phyloP scores from a whole-genome alignment of 2,329 filamentous ascomycete species.

The Aspergillus sp. region DNA sequence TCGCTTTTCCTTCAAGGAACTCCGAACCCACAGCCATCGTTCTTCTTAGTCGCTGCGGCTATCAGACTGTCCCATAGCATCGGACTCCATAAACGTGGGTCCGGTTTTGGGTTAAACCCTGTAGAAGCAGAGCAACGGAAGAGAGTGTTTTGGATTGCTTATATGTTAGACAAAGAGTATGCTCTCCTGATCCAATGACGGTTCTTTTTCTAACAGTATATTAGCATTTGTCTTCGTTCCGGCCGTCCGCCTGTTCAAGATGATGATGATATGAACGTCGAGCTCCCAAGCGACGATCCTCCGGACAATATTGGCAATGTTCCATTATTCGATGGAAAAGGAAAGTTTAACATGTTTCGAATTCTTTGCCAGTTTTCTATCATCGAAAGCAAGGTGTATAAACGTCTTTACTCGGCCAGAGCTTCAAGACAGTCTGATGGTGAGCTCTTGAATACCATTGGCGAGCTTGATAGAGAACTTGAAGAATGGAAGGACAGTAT shows the following conservation, averaged over 20 bases:
- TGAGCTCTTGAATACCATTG: slow-evolving; percentile 91
- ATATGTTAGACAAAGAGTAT: slow-evolving; percentile 70
- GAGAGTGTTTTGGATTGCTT: slow-evolving; percentile 75
- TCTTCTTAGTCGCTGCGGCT: slow-evolving; percentile 85
- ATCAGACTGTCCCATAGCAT: slow-evolving; percentile 91
- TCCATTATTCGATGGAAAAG: slow-evolving; percentile 80
- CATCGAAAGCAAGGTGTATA: slow-evolving; percentile 94
- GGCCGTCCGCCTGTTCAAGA: slow-evolving; percentile 71
- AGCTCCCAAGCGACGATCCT: slow-evolving; percentile 87
- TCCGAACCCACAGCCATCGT: slow-evolving; percentile 91
- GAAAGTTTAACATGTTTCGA: slow-evolving; percentile 92
- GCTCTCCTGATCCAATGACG: slow-evolving; percentile 17
- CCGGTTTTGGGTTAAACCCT: slow-evolving; percentile 87
- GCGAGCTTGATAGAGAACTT: slow-evolving; percentile 83
- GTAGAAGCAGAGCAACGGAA: slow-evolving; percentile 91
- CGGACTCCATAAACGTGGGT: slow-evolving; percentile 88
- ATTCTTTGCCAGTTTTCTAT: slow-evolving; percentile 87
- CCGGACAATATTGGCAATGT: slow-evolving; percentile 94
- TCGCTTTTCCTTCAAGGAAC: slow-evolving; percentile 93
- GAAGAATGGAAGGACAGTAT: slow-evolving; percentile 98
- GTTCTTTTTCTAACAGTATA: slow-evolving; percentile 12
- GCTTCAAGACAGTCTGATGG: slow-evolving; percentile 90
- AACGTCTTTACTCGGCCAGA: slow-evolving; percentile 85
- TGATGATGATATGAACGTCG: slow-evolving; percentile 90
- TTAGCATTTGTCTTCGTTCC: slow-evolving; percentile 66